Evolutionary conservation across 768 basidiomycete species (phyloP), one percentile per base, ranked within the genome.

Genomic region (Gautieria morchelliformis): DNA sequence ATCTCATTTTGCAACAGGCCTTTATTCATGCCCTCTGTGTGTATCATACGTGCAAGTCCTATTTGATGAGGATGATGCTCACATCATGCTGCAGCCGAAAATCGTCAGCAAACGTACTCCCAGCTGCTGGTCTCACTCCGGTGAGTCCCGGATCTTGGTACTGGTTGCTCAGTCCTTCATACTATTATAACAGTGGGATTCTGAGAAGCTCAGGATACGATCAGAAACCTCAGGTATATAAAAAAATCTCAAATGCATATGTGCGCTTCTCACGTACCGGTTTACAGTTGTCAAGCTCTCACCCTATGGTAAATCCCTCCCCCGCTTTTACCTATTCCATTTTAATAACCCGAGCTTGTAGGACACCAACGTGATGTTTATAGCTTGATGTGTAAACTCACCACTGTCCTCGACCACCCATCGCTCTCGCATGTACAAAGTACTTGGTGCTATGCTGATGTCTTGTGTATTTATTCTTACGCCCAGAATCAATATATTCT

Each of bases 51-150:
- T 52, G 50, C n/a, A 12, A 32, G 7, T 54, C 35, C 8, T 37
- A 37, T 53, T 14, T 17, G 49, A 40, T 11, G 32, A n/a, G 11
- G 22, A 14, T 15, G 30, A 50, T 22, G n/a, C 22, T 27, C 5
- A 53, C 24, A 2, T 15, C 17, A 33, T 15, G 1, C 37, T 33
- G 53, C 55, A 80, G 78, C 67, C 30, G 66, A 67, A 51, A 79
- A 79, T 33, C 83, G 82, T 0, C 64, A 71, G 30, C 87, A 86
- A 66, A 78, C 81, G 8, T 89, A 89, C 60, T 76, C 81, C 59
- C 79, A 84, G 53, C 66, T 91, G 12, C 69, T 91, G 37, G 68
- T 64, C 35, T 78, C 78, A 33, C 59, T 88, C 37, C 77, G 86
- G 79, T 82, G 52, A 52, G 71, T 48, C 32, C 35, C 24, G 32